Base-by-base conservation (phyloP, 1,139 yeast genomes). In the Suhomyces anneliseae region DNA sequence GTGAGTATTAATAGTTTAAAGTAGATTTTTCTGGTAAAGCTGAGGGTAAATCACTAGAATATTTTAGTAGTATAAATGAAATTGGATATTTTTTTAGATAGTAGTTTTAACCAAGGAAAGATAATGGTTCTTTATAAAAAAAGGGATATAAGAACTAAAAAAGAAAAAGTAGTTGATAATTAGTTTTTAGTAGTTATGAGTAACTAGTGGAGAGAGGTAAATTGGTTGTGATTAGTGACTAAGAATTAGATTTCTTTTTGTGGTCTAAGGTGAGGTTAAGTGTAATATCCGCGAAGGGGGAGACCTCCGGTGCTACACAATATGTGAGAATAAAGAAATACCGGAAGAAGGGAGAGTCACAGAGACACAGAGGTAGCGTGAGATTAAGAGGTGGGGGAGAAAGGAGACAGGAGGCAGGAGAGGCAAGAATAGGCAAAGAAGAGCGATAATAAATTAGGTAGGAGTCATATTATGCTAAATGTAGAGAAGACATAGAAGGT, bases 171-270 rank as follows among this genome's bases (percentile, higher is more conserved):
- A 19, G 24, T 19, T 19, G 24, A 19, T 19, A 19, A 19, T 19
- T 19, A 19, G 4, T 4, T 19, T 19, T 19, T 14, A 14, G 15
- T 29, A 29, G 32, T 29, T 9, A 11, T 9, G n/a, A 29, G 32
- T 9, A 29, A 29, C n/a, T 29, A 29, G 32, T 29, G 32, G 32
- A 11, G n/a, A 11, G n/a, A 29, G n/a, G 7, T 9, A 29, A 29
- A 9, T 29, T 9, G 32, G 32, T 29, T 29, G 32, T 9, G 32
- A 29, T 29, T 34, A 40, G 42, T 40, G 42, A 40, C 42, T 34
- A 34, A 40, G 14, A 33, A 34, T 7, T 33, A 24, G 27, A 8
- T 34, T 40, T 40, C 42, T 40, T 40, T 40, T 40, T 40, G 42
- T 40, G 42, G 38, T 34, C 15, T 27, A 9, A 8, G 11, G 14